These are phyloP conservation scores for Leucocoprinus gongylophorus DNA, from an alignment of 1,284 basidiomycete genomes.

Conservation along the genomic window DNA sequence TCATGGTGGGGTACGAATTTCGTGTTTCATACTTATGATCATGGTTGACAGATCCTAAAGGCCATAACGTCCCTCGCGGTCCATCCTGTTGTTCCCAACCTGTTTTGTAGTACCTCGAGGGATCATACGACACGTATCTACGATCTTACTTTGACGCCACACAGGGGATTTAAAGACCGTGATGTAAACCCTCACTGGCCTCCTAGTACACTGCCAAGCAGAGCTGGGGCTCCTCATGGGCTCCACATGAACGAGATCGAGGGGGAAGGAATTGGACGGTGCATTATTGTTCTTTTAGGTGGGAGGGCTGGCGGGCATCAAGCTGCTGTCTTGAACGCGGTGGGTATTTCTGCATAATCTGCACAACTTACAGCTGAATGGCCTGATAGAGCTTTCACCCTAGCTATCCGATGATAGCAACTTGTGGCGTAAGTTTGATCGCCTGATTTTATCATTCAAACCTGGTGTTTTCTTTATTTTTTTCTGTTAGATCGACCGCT, in stretches of 20 bases:
- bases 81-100: conserved; percentile 48
- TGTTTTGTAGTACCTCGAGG: conserved; percentile 61
- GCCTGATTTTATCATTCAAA: background rate
- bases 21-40: background rate
- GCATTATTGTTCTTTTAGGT: conserved; percentile 56
- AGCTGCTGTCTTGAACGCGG: conserved; percentile 58
- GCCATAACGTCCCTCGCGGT: conserved; percentile 59
- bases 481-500: conserved; percentile 51
- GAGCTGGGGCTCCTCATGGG: conserved; percentile 64
- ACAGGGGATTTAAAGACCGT: conserved; percentile 24
- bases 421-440: conserved; percentile 54
- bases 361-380: background rate
- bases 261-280: conserved; percentile 54
- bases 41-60: conserved; percentile 28
- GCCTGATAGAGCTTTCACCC: conserved; percentile 55
- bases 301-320: conserved; percentile 65
- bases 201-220: conserved; percentile 41
- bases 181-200: conserved; percentile 52
- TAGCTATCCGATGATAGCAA: conserved; percentile 55
- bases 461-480: background rate
- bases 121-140: conserved; percentile 63
- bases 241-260: conserved; percentile 52
- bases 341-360: conserved; percentile 26
- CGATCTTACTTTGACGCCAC: conserved; percentile 40
- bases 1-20: conserved; percentile 56